Evolutionary conservation across 1,284 basidiomycete genomes (phyloP).

Genomic region (Porogramme epimiltina): DNA sequence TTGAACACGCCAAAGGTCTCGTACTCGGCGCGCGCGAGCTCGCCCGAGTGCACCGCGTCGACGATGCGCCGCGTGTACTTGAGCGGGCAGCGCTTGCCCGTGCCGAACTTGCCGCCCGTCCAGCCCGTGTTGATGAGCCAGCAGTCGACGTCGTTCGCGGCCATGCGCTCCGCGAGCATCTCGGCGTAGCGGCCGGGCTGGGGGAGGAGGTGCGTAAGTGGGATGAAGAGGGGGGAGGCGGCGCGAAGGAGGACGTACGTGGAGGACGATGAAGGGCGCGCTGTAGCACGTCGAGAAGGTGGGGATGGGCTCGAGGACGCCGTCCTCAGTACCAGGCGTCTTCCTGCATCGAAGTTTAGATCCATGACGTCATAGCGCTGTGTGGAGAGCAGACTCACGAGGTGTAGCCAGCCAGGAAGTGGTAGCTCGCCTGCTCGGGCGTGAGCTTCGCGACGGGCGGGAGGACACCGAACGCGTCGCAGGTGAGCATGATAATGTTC

Average conservation of each 20-base stretch:
- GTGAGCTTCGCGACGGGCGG: slow-evolving; percentile 94
- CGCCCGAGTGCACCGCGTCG: slow-evolving; percentile 95
- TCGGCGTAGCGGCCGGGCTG: slow-evolving; percentile 93
- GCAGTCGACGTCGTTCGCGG: slow-evolving; percentile 89
- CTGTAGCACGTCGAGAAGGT: slow-evolving; percentile 99
- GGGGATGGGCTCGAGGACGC: slow-evolving; percentile 96
- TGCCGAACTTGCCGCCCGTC: slow-evolving; percentile 94
- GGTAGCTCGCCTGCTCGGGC: slow-evolving; percentile 95
- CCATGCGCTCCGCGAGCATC: slow-evolving; percentile 97
- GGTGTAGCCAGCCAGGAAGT: slow-evolving; percentile 96
- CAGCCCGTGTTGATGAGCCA: slow-evolving; percentile 99
- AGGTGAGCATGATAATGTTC: slow-evolving; percentile 98
- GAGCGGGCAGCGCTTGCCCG: slow-evolving; percentile 91
- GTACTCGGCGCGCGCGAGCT: slow-evolving; percentile 85
- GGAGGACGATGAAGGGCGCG: slow-evolving; percentile 98
- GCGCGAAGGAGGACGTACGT: slow-evolving; percentile 48
- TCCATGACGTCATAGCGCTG: background rate
- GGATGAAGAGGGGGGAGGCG: slow-evolving; percentile 2
- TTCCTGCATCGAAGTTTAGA: slow-evolving; percentile 47
- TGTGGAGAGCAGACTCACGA: slow-evolving; percentile 54
- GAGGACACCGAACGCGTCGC: slow-evolving; percentile 97
- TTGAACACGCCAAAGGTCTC: slow-evolving; percentile 84
- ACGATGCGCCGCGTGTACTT: slow-evolving; percentile 96
- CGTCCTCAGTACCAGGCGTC: slow-evolving; percentile 98
- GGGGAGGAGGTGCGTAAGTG: slow-evolving; percentile 37